Evolutionary conservation across 2,329 filamentous ascomycete species (phyloP).

Genomic region (Fusarium neocosmosporiellum): DNA sequence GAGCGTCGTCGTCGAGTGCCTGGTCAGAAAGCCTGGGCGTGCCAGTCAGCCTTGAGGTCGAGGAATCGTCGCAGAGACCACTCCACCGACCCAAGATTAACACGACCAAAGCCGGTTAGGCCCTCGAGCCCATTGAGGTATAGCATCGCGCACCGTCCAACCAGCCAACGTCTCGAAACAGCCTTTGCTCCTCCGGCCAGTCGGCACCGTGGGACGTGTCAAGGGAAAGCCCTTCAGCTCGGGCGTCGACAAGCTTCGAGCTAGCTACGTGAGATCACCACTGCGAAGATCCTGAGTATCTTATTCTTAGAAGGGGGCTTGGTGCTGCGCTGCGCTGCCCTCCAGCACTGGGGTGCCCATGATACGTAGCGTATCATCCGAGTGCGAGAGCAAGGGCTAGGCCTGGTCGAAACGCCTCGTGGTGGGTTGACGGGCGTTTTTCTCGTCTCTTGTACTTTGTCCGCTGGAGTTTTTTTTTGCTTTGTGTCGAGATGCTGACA

Average conservation of each 20-base stretch:
- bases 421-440: neutral
- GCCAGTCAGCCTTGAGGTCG: constrained; percentile 31
- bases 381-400: neutral
- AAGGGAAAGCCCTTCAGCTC: constrained; percentile 11
- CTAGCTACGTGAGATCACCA: constrained; percentile 31
- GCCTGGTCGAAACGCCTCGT: neutral
- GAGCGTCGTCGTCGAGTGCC: neutral
- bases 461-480: neutral
- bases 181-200: constrained; percentile 5
- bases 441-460: neutral
- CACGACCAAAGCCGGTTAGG: constrained; percentile 25
- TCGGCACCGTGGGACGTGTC: constrained; percentile 3
- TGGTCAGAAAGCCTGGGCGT: constrained; percentile 3
- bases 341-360: neutral
- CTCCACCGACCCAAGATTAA: constrained; percentile 23
- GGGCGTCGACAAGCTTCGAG: constrained; percentile 21
- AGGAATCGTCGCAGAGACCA: constrained; percentile 17
- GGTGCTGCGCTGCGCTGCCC: neutral
- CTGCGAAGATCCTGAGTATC: constrained; percentile 17
- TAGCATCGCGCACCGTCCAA: neutral
- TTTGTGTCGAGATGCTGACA: neutral
- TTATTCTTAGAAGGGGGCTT: constrained; percentile 22
- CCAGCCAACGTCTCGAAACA: constrained; percentile 18
- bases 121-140: neutral
- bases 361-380: neutral